Base-by-base conservation (phyloP, 2,329 filamentous ascomycete species). In the Emericellopsis cladophorae region DNA sequence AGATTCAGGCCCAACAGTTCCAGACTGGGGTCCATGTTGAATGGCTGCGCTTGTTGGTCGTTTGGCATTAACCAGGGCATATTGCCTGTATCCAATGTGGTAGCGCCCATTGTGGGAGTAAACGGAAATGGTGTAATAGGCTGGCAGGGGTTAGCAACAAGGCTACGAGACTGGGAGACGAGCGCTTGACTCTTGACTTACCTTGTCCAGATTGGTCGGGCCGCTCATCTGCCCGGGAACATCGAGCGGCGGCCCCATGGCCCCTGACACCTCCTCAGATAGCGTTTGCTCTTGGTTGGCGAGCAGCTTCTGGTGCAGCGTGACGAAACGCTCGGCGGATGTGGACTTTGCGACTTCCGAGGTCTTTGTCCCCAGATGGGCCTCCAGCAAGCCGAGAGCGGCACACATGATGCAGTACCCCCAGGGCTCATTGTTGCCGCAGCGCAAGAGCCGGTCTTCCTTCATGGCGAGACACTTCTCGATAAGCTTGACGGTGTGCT, bases 371-470 rank as follows among this genome's bases (percentile, higher is more conserved):
- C 70, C 72, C 12, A 79, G 59, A 45, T 79, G 74, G 0, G 72
- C 70, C 53, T 79, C 73, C 21, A 79, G 60, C 9, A 79, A 61
- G 4, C 74, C 75, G 22, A 71, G 62, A 1, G 74, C 72, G 4
- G 74, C 72, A 47, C 74, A 79, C 69, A 79, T 75, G 52, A 76
- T 76, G 42, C 70, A 74, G 54, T 78, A 77, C 15, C 73, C 73
- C 75, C 75, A 79, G 0, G 75, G 74, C 51, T 79, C 75, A 49
- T 76, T 75, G 57, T 78, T 78, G 14, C 74, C 74, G 45, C 72
- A 76, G n/a, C 74, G 63, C 21, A 79, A 54, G 7, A 79, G 66
- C 1, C 73, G 67, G 48, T 79, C 74, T 49, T 78, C 74, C 52
- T 77, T 77, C 65, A 79, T 72, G 37, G 59, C 57, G 31, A 79